phyloP scores from a whole-genome alignment of 768 basidiomycete genomes.

The Agaricus sinodeliciosus region DNA sequence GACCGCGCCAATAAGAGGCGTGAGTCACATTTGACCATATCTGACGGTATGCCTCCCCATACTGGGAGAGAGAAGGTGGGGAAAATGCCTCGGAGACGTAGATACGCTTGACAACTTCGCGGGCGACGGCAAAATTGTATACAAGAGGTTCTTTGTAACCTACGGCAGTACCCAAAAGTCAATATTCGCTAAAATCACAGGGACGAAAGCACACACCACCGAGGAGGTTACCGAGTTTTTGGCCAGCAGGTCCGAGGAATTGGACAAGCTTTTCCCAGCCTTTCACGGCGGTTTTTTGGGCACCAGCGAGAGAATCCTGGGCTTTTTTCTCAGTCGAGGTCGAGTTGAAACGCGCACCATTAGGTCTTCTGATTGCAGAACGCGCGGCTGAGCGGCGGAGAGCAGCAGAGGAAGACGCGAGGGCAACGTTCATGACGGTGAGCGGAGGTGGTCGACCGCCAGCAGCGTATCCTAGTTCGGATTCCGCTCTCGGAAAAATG shows the following conservation, averaged over 20 bases:
- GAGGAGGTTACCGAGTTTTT: slow-evolving; percentile 52
- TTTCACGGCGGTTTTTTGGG: slow-evolving; percentile 51
- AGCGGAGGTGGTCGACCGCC: slow-evolving; percentile 10
- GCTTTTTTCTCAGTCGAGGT: slow-evolving; percentile 56
- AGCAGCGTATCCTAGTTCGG: neutral
- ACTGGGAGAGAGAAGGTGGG: slow-evolving; percentile 54
- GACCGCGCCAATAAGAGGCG: slow-evolving; percentile 53
- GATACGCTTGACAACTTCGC: slow-evolving; percentile 70
- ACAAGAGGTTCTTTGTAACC: slow-evolving; percentile 73
- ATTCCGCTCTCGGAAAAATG: slow-evolving; percentile 11
- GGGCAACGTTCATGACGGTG: slow-evolving; percentile 21
- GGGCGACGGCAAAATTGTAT: slow-evolving; percentile 74
- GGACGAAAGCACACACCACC: slow-evolving; percentile 25
- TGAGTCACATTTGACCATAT: slow-evolving; percentile 58
- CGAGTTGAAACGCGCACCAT: slow-evolving; percentile 34
- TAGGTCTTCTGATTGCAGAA: slow-evolving; percentile 21
- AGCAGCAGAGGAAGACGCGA: slow-evolving; percentile 16
- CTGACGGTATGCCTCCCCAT: slow-evolving; percentile 55
- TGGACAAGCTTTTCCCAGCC: slow-evolving; percentile 44
- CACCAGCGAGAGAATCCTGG: slow-evolving; percentile 54
- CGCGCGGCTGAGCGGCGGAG: slow-evolving; percentile 25
- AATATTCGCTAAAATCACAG: neutral
- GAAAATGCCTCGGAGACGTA: slow-evolving; percentile 66
- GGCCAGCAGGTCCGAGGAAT: slow-evolving; percentile 37
- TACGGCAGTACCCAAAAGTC: slow-evolving; percentile 7